Base-by-base conservation (phyloP, 768 basidiomycete species). In the Leccinum arenicola region DNA sequence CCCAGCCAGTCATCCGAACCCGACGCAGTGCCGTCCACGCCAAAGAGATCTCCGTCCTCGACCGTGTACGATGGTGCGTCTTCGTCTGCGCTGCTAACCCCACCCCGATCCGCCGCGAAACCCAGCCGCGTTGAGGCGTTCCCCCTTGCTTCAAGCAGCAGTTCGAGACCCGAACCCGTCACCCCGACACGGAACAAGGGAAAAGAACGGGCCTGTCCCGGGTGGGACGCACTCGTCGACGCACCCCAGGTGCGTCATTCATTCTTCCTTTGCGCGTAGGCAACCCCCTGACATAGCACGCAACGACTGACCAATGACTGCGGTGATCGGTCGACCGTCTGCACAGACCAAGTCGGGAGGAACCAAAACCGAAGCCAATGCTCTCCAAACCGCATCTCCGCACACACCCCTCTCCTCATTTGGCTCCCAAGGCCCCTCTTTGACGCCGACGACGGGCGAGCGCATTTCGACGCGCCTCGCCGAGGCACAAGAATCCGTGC, bases 131-230 rank as follows among this genome's bases (percentile, higher is more conserved):
- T 15, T 2, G 56, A 60, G 12, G 10, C 31, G 17, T 33, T n/a
- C 19, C 3, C 3, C 6, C 7, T 17, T 4, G 35, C 15, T 1
- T 27, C n/a, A 0, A 50, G 47, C 11, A 15, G 52, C 4, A 49
- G 9, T 19, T 23, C 47, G 1, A 57, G 45, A 35, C 61, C 57
- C 3, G 58, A 61, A 11, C 67, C 63, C 2, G 48, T 50, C 50
- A 71, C 64, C 21, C 70, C 66, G 3, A 72, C 70, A 9, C 59
- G 61, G 36, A 25, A 19, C 52, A 73, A 69, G 54, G 71, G 70
- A 10, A 73, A 74, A 48, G 60, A 59, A 55, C 62, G 67, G 1
- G 51, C 60, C 9, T 29, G 33, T 12, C 8, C 19, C 8, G 23
- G 33, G 7, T 57, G 53, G 58, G 61, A 62, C 3, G 27, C n/a